Conservation (phyloP, 192 early-diverging fungal species). For the Entomortierella lignicola region DNA sequence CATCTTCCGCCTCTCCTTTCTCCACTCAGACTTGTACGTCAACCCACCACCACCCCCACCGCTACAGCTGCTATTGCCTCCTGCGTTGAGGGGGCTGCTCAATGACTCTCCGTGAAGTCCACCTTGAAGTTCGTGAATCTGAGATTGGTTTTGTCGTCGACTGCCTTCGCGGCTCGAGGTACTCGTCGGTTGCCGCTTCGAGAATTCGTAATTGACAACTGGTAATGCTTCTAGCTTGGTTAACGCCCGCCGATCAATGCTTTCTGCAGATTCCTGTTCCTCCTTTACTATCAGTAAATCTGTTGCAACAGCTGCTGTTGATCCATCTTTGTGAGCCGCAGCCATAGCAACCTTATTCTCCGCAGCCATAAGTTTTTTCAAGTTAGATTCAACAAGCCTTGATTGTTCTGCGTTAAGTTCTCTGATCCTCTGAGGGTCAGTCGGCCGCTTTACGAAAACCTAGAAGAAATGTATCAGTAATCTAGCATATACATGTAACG, state of each 20-base stretch:
- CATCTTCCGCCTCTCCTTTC: slow-evolving; percentile 35
- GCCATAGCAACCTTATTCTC: slow-evolving; percentile 52
- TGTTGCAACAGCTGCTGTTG: slow-evolving; percentile 8
- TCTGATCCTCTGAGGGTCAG: slow-evolving; percentile 62
- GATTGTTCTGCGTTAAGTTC: slow-evolving; percentile 67
- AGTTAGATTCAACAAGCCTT: slow-evolving; percentile 64
- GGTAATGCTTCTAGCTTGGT: slow-evolving; percentile 34
- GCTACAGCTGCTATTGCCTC: too few relatives aligned
- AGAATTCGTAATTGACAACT: slow-evolving; percentile 47
- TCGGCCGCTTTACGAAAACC: slow-evolving; percentile 65
- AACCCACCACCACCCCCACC: neutral
- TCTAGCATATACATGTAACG: too few relatives aligned
- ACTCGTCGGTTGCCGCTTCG: slow-evolving; percentile 27
- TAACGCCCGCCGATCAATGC: slow-evolving; percentile 12
- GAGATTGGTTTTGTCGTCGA: neutral
- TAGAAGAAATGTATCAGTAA: slow-evolving; percentile 17
- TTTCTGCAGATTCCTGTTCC: slow-evolving; percentile 24
- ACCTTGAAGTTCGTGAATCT: slow-evolving; percentile 14
- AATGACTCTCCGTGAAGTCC: slow-evolving; percentile 28
- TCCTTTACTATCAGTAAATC: slow-evolving; percentile 33
- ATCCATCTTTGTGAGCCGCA: slow-evolving; percentile 43
- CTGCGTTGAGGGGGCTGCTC: neutral
- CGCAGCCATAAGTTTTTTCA: slow-evolving; percentile 59
- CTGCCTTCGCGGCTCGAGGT: slow-evolving; percentile 12
- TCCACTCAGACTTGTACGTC: slow-evolving; percentile 28